Percentiles rank a stretch among this genome's conserved stretches.
Evolutionary conservation across 1,139 yeast species (phyloP).

Genomic region (Yamadazyma diddensiae): DNA sequence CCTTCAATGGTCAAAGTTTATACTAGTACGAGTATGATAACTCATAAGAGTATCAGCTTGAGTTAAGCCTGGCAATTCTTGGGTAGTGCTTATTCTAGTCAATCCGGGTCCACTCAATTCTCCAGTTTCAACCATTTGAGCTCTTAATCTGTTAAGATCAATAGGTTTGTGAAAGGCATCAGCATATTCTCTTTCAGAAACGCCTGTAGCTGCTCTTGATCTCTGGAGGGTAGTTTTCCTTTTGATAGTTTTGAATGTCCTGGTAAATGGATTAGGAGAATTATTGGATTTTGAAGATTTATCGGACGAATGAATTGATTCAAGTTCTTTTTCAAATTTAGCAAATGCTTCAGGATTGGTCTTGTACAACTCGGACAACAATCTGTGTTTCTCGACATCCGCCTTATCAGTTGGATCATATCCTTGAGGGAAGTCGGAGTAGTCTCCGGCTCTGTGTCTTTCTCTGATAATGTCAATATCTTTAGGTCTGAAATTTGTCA

Average conservation of each 20-base stretch:
- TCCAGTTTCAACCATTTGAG: constrained; percentile 41
- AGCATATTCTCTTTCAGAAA: constrained; percentile 19
- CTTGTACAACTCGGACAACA: constrained; percentile 33
- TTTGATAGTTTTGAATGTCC: constrained; percentile 36
- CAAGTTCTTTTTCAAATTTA: constrained; percentile 26
- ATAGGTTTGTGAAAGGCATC: constrained; percentile 35
- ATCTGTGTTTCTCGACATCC: constrained; percentile 43
- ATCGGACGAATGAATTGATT: constrained; percentile 4
- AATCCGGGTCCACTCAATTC: constrained; percentile 38
- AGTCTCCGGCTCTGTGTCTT: constrained; percentile 43
- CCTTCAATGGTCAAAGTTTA: constrained; percentile 19
- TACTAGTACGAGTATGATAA: constrained; percentile 43
- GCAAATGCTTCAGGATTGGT: constrained; percentile 35
- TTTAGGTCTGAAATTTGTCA: constrained; percentile 44
- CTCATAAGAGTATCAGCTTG: constrained; percentile 49
- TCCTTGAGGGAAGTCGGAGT: constrained; percentile 41
- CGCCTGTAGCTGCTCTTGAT: constrained; percentile 20
- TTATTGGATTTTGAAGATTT: constrained; percentile 14
- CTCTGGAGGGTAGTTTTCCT: constrained; percentile 28
- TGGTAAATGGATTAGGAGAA: constrained; percentile 23
- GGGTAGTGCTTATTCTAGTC: constrained; percentile 44
- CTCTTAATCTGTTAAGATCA: constrained; percentile 35
- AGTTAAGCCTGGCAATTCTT: constrained; percentile 49
- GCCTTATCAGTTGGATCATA: constrained; percentile 59
- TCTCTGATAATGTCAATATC: constrained; percentile 59